Percentiles rank a stretch among this genome's conserved stretches.
These are phyloP conservation scores for Dianthus caryophyllus DNA, from an alignment of 148 eudicot genomes.

Conservation along the genomic window DNA sequence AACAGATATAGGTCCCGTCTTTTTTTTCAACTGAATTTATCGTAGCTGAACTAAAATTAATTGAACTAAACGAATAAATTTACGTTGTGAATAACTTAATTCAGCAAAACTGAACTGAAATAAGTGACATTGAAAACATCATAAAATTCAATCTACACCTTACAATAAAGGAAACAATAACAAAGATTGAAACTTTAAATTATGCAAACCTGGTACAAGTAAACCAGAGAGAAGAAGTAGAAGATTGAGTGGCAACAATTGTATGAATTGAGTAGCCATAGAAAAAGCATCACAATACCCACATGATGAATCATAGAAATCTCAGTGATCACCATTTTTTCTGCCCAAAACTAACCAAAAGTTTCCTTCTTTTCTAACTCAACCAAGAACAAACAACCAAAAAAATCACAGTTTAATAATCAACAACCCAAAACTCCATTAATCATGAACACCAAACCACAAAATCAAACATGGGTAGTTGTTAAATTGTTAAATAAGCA, in stretches of 20 bases:
- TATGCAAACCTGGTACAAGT: constrained; percentile 53
- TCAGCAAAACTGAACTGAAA: too few species aligned
- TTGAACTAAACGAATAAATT: too few species aligned
- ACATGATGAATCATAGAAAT: constrained; percentile 64
- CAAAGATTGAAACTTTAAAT: constrained; percentile 5
- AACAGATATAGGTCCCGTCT: too few species aligned
- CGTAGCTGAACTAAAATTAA: too few species aligned
- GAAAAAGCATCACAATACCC: constrained; percentile 47
- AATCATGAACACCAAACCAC: neutral
- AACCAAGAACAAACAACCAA: neutral
- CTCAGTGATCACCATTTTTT: constrained; percentile 39
- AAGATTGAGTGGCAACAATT: constrained; percentile 40
- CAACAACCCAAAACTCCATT: constrained; percentile 3
- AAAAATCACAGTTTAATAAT: neutral
- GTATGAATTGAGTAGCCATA: constrained; percentile 56
- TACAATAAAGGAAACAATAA: neutral
- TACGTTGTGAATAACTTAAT: too few species aligned
- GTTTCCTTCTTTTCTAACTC: neutral
- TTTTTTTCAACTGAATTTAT: too few species aligned
- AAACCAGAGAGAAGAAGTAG: constrained; percentile 48
- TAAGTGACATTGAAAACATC: neutral
- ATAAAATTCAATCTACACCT: neutral
- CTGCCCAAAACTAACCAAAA: neutral
- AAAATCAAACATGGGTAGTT: constrained; percentile 8
- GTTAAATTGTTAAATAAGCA: neutral